Evolutionary conservation across 2,329 filamentous ascomycete genomes (phyloP), one percentile per base, ranked within the genome.

Genomic region (Diaporthe sp.): DNA sequence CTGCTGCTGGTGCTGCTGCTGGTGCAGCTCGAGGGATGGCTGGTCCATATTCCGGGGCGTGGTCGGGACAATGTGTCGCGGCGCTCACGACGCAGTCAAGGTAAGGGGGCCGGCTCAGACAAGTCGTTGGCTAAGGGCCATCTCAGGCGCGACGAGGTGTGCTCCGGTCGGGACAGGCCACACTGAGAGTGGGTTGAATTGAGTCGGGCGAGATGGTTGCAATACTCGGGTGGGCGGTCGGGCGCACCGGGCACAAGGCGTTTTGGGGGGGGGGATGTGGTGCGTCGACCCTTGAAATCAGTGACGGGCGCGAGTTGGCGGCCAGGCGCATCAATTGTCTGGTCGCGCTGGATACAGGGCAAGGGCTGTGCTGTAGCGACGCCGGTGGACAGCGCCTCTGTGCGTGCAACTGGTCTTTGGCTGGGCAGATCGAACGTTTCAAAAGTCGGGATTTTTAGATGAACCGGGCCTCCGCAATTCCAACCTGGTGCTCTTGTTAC

Each of bases 1-100:
- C 47, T 72, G 74, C 49, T 76, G 76, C 44, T 74, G 49, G 34
- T 47, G 55, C 28, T 53, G 77, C 70, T 61, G 57, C 71, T 53
- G 57, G 9, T 42, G 71, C 71, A 73, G 55, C 60, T 73, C 71
- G 47, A 63, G 44, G 49, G 49, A 63, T 20, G 71, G 47, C 58
- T 73, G 71, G 55, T 73, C 58, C 71, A 73, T 73, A 25, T 65
- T 61, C 39, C 51, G 20, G 49, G 58, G 58, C 58, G 47, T 44
- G 20, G 15, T 44, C 17, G 58, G 47, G 20, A 57, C 47, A 20
- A 28, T 34, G 71, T 28, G 39, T 73, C 39, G 51, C 42, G 49
- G 39, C 39, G 39, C 37, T 28, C 49, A 49, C 47, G 71, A 37
- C 71, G 37, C 71, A 28, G 34, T 65, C 71, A 55, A 55, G 34